Conservation (phyloP, 768 basidiomycete species). For the Psilocybe cyanescens region DNA sequence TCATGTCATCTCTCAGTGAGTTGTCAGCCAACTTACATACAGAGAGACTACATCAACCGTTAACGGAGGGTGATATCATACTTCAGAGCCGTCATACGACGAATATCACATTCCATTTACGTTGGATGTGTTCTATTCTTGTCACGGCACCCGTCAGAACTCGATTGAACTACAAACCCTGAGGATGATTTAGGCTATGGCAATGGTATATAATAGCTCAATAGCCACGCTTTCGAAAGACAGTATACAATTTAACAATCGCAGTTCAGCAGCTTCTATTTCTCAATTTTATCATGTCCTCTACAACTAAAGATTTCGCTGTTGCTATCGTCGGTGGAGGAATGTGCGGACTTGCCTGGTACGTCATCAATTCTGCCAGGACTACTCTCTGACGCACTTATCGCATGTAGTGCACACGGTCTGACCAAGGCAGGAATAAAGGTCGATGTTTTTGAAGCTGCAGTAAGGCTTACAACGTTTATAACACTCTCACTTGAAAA, state of each 20-base stretch:
- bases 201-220: background rate
- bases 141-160: too few relatives aligned
- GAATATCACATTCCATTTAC: too few relatives aligned
- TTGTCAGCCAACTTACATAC: background rate
- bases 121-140: too few relatives aligned
- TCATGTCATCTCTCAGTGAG: background rate
- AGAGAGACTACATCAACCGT: too few relatives aligned
- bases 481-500: background rate
- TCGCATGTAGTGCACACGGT: slow-evolving; percentile 38
- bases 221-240: background rate
- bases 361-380: background rate
- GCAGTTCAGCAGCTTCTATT: background rate
- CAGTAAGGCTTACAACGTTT: slow-evolving; percentile 35
- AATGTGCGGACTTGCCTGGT: slow-evolving; percentile 54
- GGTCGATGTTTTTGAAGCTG: slow-evolving; percentile 56
- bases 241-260: background rate
- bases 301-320: slow-evolving; percentile 41
- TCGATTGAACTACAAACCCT: background rate
- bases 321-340: slow-evolving; percentile 62
- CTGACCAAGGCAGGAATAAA: slow-evolving; percentile 44
- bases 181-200: background rate
- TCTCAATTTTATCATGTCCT: slow-evolving; percentile 4
- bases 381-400: background rate
- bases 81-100: background rate
- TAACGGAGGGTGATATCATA: background rate